Conservation (phyloP, 495 filamentous ascomycete genomes). For the Hypomontagnella submonticulosa region DNA sequence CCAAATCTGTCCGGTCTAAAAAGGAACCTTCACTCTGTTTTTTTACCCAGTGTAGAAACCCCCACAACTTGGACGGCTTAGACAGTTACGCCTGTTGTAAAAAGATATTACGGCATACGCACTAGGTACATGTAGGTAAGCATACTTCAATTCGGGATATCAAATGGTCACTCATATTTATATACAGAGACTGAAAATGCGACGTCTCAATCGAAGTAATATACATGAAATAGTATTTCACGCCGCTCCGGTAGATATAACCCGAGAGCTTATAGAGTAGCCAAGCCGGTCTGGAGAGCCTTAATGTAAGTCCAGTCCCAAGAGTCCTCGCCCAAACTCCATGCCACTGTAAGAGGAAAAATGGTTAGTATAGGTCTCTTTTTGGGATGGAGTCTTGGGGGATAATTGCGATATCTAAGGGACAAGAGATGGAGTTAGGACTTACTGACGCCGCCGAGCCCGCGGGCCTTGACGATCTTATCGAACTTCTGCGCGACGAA, state of each 20-base stretch:
- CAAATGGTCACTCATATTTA: not conserved
- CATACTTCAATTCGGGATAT: no score
- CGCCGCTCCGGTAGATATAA: not conserved
- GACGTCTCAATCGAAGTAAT: constrained; percentile 4
- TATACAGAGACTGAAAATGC: constrained; percentile 21
- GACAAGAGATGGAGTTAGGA: constrained; percentile 28
- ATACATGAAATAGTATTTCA: constrained; percentile 26
- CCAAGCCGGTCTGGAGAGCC: constrained; percentile 62
- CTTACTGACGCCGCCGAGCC: constrained; percentile 65
- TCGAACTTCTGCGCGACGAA: constrained; percentile 68
- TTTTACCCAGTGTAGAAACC: no score
- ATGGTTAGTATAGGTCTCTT: constrained; percentile 22
- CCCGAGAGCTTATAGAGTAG: constrained; percentile 35
- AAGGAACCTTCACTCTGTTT: no score
- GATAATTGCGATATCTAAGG: no score
- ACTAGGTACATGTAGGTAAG: no score
- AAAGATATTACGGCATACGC: no score
- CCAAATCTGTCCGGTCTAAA: no score
- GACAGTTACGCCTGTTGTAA: no score
- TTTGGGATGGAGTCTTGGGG: not conserved
- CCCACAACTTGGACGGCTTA: no score
- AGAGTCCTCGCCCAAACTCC: constrained; percentile 73
- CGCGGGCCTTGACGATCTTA: constrained; percentile 65
- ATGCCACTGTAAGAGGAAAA: constrained; percentile 51
- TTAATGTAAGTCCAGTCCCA: constrained; percentile 63